These are phyloP conservation scores for Aureobasidium vineae DNA, from an alignment of 2,329 filamentous ascomycete genomes.

Conservation along the genomic window DNA sequence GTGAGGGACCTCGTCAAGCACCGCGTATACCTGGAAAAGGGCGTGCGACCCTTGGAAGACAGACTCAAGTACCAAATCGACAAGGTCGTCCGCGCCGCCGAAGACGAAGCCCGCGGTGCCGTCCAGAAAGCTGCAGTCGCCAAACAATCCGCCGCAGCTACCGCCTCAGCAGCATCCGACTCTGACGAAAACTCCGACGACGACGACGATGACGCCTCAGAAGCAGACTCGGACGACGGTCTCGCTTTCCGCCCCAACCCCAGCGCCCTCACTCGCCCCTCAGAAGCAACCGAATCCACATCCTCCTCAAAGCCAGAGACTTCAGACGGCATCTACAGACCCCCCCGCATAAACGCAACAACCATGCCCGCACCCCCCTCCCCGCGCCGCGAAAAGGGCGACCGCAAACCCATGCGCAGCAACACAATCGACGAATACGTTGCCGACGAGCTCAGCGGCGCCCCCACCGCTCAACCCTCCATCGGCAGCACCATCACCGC, in stretches of 20 bases:
- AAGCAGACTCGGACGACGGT: conserved; percentile 51
- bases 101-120: conserved; percentile 61
- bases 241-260: conserved; percentile 63
- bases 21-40: conserved; percentile 89
- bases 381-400: conserved; percentile 59
- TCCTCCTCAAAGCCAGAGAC: conserved; percentile 25
- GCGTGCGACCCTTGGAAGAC: conserved; percentile 83
- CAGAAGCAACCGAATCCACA: conserved; percentile 30
- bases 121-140: conserved; percentile 40
- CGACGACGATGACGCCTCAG: conserved; percentile 41
- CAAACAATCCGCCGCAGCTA: conserved; percentile 32
- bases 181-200: conserved; percentile 39
- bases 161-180: neutral
- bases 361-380: conserved; percentile 60
- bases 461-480: conserved; percentile 79
- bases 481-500: conserved; percentile 82
- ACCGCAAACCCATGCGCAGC: conserved; percentile 67
- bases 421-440: conserved; percentile 91
- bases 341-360: conserved; percentile 83
- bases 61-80: conserved; percentile 95
- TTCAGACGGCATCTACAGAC: conserved; percentile 74
- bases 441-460: conserved; percentile 74
- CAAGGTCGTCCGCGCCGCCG: conserved; percentile 84
- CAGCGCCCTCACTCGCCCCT: conserved; percentile 43
- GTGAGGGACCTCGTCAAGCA: conserved; percentile 87